Evolutionary conservation across 2,329 filamentous ascomycete species (phyloP).

Genomic region (Curvularia verruculosa): DNA sequence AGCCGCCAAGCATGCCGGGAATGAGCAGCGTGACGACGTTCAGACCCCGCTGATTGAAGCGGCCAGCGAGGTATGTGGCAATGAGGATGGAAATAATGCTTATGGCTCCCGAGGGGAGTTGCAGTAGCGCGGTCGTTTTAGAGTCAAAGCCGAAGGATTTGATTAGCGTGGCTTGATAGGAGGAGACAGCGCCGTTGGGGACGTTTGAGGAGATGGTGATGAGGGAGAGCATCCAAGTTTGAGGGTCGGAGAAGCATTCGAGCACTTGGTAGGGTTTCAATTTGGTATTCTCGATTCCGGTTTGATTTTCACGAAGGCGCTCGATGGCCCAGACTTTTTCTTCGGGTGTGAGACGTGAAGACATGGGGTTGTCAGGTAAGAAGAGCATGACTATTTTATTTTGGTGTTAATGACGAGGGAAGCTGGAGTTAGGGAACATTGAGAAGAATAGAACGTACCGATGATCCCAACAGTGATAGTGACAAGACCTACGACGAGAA

Average conservation of each 20-base stretch:
- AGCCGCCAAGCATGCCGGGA: conserved; percentile 29
- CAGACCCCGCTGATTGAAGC: conserved; percentile 31
- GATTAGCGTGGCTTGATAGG: conserved; percentile 38
- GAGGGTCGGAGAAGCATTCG: conserved; percentile 55
- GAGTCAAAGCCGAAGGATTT: conserved; percentile 48
- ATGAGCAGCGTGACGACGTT: conserved; percentile 26
- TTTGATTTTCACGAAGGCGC: conserved; percentile 55
- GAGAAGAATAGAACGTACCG: conserved; percentile 5
- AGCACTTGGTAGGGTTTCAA: conserved; percentile 54
- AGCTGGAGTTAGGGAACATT: too few relatives aligned
- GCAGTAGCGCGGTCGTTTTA: conserved; percentile 39
- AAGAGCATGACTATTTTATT: conserved; percentile 54
- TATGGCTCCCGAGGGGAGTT: conserved; percentile 34
- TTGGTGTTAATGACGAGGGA: neutral
- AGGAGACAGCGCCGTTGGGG: conserved; percentile 50
- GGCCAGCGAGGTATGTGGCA: conserved; percentile 32
- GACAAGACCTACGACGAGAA: conserved; percentile 61
- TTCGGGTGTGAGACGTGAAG: conserved; percentile 23
- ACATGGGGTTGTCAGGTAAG: conserved; percentile 57
- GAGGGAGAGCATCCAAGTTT: conserved; percentile 46
- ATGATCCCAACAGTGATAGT: conserved; percentile 42
- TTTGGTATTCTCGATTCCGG: conserved; percentile 58
- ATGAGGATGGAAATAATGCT: conserved; percentile 31
- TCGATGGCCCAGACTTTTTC: conserved; percentile 44
- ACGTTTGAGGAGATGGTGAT: conserved; percentile 39